phyloP scores from a whole-genome alignment of 2,329 filamentous ascomycete genomes.

The Penicillium sp. region DNA sequence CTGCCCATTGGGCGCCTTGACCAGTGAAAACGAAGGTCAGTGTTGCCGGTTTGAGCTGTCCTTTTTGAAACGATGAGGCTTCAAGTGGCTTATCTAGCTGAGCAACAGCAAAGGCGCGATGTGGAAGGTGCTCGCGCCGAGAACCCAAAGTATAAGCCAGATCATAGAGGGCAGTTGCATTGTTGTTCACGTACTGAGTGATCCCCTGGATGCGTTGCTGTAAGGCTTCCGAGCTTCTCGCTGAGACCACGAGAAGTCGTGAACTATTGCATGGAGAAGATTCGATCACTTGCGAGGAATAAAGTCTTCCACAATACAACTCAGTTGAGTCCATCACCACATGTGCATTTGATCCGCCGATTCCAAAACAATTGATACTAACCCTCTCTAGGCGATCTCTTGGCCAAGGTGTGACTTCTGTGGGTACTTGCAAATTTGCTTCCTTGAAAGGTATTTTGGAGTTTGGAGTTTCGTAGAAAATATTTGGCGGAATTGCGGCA shows the following conservation, averaged over 20 bases:
- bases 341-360: constrained; percentile 25
- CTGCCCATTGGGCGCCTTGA: constrained; percentile 23
- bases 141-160: constrained; percentile 9
- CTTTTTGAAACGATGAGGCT: too few species aligned
- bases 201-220: too few species aligned
- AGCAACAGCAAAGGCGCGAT: constrained; percentile 12
- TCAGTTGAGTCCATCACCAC: constrained; percentile 4
- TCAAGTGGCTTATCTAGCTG: too few species aligned
- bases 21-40: constrained; percentile 16
- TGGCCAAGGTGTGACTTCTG: constrained; percentile 11
- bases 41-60: too few species aligned
- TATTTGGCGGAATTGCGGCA: constrained; percentile 20
- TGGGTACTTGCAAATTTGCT: constrained; percentile 13
- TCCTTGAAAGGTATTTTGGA: constrained; percentile 7
- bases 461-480: constrained; percentile 36
- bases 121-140: constrained; percentile 1
- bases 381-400: constrained; percentile 3
- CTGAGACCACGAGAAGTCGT: too few species aligned
- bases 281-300: too few species aligned
- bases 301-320: too few species aligned
- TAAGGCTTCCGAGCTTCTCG: too few species aligned
- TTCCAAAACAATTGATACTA: constrained; percentile 24
- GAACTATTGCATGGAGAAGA: background rate
- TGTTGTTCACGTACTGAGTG: too few species aligned
- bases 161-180: too few species aligned